Base-by-base conservation (phyloP, 352 stramenopile species). In the Thalassiosira livingstoniorum region DNA sequence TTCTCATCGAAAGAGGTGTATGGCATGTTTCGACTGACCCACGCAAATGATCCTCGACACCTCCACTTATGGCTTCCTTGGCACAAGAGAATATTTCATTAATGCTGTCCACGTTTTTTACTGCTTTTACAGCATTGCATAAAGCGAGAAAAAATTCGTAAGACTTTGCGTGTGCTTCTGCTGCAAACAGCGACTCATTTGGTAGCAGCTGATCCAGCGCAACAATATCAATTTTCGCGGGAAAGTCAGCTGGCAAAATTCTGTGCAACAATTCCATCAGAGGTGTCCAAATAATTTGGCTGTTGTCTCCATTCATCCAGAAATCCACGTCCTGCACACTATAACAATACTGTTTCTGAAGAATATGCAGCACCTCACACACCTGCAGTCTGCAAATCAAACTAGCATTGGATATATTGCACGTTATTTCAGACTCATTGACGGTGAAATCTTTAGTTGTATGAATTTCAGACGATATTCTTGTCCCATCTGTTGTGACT, bases 1-100 rank as follows among this genome's bases (percentile, higher is more conserved):
- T 83, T 73, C 67, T 80, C 66, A 79, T 84, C 25, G 82, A 85
- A 25, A 85, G 66, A 35, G 70, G 80, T 60, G 61, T n/a, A n/a
- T n/a, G n/a, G n/a, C n/a, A n/a, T n/a, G n/a, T n/a, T n/a, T n/a
- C 47, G 54, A 58, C 55, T 39, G 58, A 10, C 11, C 55, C 45
- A 31, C 18, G n/a, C 43, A 57, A n/a, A n/a, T n/a, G 11, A n/a
- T 34, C 64, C 29, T 18, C 57, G 74, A 57, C 5, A 21, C 18
- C 45, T 39, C 61, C 25, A 4, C 21, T 62, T 32, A 37, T n/a
- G 27, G 5, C 67, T 54, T 75, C 37, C n/a, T 81, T 25, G 45
- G 63, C 58, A 43, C 35, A 13, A 10, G 39, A 1, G 34, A 80
- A 68, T 15, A 82, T 61, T 47, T 54, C 25, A 3, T 55, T 37